A percentile compares a stretch with the other conserved stretches of the same genome.
phyloP scores from a whole-genome alignment of 208 protist genomes.

The Willaertia magna region DNA sequence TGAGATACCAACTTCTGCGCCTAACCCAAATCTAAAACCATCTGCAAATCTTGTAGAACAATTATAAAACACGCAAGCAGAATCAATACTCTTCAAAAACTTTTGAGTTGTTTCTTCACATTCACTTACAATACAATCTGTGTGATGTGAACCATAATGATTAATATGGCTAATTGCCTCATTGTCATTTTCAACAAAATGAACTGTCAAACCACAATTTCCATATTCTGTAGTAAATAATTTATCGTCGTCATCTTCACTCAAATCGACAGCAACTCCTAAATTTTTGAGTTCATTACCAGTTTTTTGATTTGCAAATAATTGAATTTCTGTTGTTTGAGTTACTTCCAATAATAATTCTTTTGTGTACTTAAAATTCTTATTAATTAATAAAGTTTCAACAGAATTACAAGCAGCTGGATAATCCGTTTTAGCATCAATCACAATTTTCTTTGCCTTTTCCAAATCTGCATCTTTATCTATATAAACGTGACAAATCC shows the following conservation, averaged over 20 bases:
- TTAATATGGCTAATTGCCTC: slow-evolving; percentile 71
- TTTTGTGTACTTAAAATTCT: no score
- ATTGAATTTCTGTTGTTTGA: no score
- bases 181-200: slow-evolving; percentile 34
- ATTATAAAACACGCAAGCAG: slow-evolving; percentile 79
- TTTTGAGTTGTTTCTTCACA: slow-evolving; percentile 33
- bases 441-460: slow-evolving; percentile 43
- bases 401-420: slow-evolving; percentile 80
- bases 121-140: slow-evolving; percentile 64
- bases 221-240: no score
- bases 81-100: slow-evolving; percentile 52
- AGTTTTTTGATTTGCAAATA: no score
- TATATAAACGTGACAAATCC: slow-evolving; percentile 80
- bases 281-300: no score
- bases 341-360: no score
- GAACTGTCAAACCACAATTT: slow-evolving; percentile 37
- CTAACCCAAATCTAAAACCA: slow-evolving; percentile 69
- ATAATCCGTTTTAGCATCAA: slow-evolving; percentile 80
- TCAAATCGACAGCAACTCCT: no score
- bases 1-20: slow-evolving; percentile 79
- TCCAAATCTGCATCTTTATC: slow-evolving; percentile 53
- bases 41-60: slow-evolving; percentile 72
- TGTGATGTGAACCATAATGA: slow-evolving; percentile 60
- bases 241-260: no score
- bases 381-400: slow-evolving; percentile 76